Base-by-base conservation (phyloP, 306 rosid species). In the Calophaca sinica region DNA sequence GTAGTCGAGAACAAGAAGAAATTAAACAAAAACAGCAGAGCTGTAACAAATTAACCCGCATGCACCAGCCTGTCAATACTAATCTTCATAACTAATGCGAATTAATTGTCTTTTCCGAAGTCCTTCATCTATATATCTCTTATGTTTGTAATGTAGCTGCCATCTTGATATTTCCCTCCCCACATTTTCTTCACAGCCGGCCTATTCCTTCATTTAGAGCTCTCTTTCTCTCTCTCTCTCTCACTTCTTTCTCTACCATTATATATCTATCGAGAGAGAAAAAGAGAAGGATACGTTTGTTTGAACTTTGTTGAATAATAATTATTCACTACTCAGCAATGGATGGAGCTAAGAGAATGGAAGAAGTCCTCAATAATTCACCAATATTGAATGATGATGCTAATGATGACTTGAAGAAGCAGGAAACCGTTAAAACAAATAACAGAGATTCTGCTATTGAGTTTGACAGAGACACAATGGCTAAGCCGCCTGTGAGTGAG, bases 301-400 rank as follows among this genome's bases (percentile, higher is more conserved):
- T 52, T 38, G 59, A 59, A 65, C 29, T 28, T 78, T 31, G 26
- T 20, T 20, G 26, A 20, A 20, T 20, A 20, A 64, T 79, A 41
- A 58, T 29, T n/a, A 57, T 20, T 63, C 62, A 26, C 15, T 42
- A 31, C 20, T 51, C 4, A 45, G 39, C 6, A 9, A 88, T 83
- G 90, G 87, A 87, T 79, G 89, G 79, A 26, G 82, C 80, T 49
- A 87, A 79, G 83, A 88, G 71, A 78, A 68, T 87, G 85, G 96
- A 91, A 82, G 93, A 88, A 79, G 91, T 89, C 26, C 26, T 20
- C 26, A 20, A 20, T 20, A 20, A 20, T 20, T 20, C 26, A 20
- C 26, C 26, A 20, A 20, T 20, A 20, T 20, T 20, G 26, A 20
- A 7, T n/a, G 49, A 73, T 36, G 58, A 31, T 8, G 73, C 6